These are phyloP conservation scores for Amphirosellinia nigrospora DNA, from an alignment of 495 filamentous ascomycete genomes.

Conservation along the genomic window DNA sequence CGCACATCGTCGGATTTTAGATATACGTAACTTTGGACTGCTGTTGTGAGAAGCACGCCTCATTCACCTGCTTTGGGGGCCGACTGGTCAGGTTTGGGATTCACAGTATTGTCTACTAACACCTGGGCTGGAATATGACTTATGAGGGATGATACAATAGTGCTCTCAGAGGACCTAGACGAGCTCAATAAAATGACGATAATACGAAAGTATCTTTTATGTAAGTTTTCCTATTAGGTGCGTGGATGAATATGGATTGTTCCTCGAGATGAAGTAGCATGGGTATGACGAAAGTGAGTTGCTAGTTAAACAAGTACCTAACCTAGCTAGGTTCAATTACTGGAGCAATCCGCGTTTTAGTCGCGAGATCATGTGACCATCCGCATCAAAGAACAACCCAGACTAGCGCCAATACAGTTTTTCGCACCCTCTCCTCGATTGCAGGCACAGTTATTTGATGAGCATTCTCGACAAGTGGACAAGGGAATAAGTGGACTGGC, in stretches of 20 bases:
- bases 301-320: background rate
- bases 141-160: background rate
- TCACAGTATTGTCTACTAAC: background rate
- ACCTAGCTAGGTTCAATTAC: too few relatives aligned
- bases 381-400: background rate
- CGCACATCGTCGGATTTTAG: constrained; percentile 67
- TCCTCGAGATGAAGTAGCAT: background rate
- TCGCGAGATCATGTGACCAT: constrained; percentile 24
- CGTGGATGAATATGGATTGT: background rate
- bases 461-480: background rate
- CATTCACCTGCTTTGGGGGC: background rate
- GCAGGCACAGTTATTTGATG: background rate
- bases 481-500: too few relatives aligned
- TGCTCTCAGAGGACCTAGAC: background rate
- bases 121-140: background rate
- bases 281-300: constrained; percentile 19
- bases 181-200: background rate
- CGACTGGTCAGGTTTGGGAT: background rate
- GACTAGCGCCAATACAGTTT: background rate
- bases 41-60: background rate
- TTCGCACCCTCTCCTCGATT: background rate
- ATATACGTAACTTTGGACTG: background rate
- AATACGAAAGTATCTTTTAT: background rate
- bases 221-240: too few relatives aligned
- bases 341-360: constrained; percentile 4